These are phyloP conservation scores for Umbelopsis sp. DNA, from an alignment of 192 early-diverging fungal genomes.

Conservation along the genomic window DNA sequence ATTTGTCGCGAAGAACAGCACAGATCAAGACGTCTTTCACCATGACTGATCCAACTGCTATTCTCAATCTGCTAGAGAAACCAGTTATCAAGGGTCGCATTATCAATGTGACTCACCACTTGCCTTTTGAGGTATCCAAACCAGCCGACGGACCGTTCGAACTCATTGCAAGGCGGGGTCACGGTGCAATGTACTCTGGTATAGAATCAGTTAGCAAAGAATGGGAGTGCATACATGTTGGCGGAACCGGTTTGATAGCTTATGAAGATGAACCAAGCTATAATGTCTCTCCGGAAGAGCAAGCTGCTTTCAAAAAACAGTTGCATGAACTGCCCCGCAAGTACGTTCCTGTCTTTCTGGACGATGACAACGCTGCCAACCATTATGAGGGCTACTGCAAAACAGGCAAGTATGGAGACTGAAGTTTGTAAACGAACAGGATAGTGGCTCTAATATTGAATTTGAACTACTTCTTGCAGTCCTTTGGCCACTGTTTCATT, in stretches of 20 bases:
- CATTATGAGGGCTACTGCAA: slow-evolving; percentile 99
- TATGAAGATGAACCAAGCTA: slow-evolving; percentile 50
- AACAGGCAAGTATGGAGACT: slow-evolving; percentile 53
- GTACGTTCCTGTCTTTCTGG: slow-evolving; percentile 78
- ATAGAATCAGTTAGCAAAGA: slow-evolving; percentile 67
- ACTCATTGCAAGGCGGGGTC: slow-evolving; percentile 63
- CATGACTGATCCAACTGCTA: slow-evolving; percentile 9
- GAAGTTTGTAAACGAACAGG: no score
- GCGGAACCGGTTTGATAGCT: slow-evolving; percentile 71
- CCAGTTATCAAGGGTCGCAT: slow-evolving; percentile 36
- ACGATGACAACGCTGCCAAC: slow-evolving; percentile 67
- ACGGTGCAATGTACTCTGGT: slow-evolving; percentile 90
- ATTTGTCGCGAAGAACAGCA: not conserved
- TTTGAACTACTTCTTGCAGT: slow-evolving; percentile 47
- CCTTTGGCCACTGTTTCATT: slow-evolving; percentile 96
- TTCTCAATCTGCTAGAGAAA: slow-evolving; percentile 4
- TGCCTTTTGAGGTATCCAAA: slow-evolving; percentile 48
- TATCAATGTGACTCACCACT: slow-evolving; percentile 58
- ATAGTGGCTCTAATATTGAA: no score
- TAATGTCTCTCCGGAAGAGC: not conserved
- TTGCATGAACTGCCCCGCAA: slow-evolving; percentile 12
- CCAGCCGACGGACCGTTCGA: slow-evolving; percentile 35
- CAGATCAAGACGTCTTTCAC: not conserved
- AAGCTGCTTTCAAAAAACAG: not conserved
- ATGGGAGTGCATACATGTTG: slow-evolving; percentile 71